These are phyloP conservation scores for Solanum chmielewskii DNA, from an alignment of 257 asterid genomes.

Conservation along the genomic window DNA sequence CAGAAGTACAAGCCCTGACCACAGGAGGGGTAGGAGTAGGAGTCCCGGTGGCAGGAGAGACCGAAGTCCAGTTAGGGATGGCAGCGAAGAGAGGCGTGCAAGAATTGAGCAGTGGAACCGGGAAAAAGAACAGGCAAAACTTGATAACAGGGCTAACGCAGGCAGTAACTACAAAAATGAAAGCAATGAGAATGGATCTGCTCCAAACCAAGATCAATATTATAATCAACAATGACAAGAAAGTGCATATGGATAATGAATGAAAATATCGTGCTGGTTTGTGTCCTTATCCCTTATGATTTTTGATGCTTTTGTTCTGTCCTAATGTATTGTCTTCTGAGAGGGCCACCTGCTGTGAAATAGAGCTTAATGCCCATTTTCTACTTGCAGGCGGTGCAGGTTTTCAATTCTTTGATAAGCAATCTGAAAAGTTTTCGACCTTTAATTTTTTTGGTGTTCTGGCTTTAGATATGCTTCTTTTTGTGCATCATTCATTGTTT, in stretches of 20 bases:
- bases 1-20: constrained; percentile 52
- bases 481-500: constrained; percentile 10
- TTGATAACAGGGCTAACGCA: constrained; percentile 17
- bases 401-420: constrained; percentile 68
- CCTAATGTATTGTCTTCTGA: neutral
- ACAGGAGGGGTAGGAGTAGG: constrained; percentile 53
- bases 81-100: constrained; percentile 97
- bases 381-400: constrained; percentile 99
- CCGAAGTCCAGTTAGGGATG: constrained; percentile 78
- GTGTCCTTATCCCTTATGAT: constrained; percentile 17
- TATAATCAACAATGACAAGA: constrained; percentile 12
- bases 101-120: constrained; percentile 93
- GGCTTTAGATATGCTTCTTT: constrained; percentile 2
- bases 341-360: constrained; percentile 13
- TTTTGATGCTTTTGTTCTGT: neutral
- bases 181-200: constrained; percentile 11
- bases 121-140: constrained; percentile 70
- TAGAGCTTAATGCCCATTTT: constrained; percentile 77
- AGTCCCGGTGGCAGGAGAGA: constrained; percentile 69
- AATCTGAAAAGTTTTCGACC: constrained; percentile 26
- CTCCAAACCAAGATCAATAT: constrained; percentile 21
- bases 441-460: constrained; percentile 7
- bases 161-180: constrained; percentile 15
- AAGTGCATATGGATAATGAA: constrained; percentile 34
- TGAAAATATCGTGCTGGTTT: constrained; percentile 31